These are phyloP conservation scores for Metschnikowia kunwiensis DNA, from an alignment of 805 yeast genomes.

Conservation along the genomic window DNA sequence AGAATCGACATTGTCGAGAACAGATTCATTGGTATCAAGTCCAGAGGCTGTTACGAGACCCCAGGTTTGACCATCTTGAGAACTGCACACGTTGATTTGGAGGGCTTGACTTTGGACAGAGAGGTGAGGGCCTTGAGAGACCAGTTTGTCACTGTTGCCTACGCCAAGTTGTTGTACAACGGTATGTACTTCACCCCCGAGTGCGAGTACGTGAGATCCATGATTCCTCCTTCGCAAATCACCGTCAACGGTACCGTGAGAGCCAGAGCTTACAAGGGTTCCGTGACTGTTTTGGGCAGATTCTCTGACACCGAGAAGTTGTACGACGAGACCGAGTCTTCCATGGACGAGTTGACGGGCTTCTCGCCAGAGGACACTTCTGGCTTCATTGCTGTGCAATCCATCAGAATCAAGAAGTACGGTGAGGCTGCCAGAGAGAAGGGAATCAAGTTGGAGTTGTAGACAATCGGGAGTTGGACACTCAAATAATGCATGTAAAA, in stretches of 20 bases:
- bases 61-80: constrained; percentile 96
- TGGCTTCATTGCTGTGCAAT: constrained; percentile 97
- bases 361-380: constrained; percentile 96
- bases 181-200: constrained; percentile 99
- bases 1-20: constrained; percentile 98
- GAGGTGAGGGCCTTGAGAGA: constrained; percentile 98
- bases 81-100: constrained; percentile 91
- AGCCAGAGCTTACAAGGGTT: constrained; percentile 90
- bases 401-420: constrained; percentile 96
- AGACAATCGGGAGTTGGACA: no score
- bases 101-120: constrained; percentile 95
- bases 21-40: constrained; percentile 97
- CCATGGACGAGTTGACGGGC: constrained; percentile 98
- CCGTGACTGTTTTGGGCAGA: constrained; percentile 82
- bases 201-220: constrained; percentile 89
- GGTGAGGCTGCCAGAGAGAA: constrained; percentile 92
- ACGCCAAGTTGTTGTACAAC: constrained; percentile 88
- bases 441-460: constrained; percentile 50
- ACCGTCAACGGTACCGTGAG: constrained; percentile 97
- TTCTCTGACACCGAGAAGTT: constrained; percentile 92
- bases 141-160: constrained; percentile 88
- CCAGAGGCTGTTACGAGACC: constrained; percentile 99
- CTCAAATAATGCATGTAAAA: no score
- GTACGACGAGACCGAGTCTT: constrained; percentile 96
- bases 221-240: constrained; percentile 92